Percentiles rank a stretch among this genome's conserved stretches.
phyloP scores from a whole-genome alignment of 2,329 filamentous ascomycete genomes.

The Paramyrothecium sp. region DNA sequence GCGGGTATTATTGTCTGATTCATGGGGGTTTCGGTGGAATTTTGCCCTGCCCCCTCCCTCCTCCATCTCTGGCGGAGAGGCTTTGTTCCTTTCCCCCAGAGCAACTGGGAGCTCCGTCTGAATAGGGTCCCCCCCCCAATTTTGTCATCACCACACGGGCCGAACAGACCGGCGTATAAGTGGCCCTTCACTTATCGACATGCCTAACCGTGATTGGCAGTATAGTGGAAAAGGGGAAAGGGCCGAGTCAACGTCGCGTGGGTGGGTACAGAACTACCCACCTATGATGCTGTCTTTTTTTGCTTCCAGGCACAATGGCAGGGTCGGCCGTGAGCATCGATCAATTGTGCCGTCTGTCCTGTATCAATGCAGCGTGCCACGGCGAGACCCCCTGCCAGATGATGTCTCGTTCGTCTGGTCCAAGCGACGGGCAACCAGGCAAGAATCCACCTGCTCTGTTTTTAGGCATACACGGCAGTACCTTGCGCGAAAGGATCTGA shows the following conservation, averaged over 20 bases:
- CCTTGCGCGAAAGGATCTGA: too few species aligned
- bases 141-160: neutral
- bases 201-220: neutral
- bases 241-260: neutral
- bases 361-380: too few species aligned
- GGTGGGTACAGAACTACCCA: neutral
- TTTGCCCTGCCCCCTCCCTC: neutral
- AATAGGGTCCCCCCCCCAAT: neutral
- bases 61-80: too few species aligned
- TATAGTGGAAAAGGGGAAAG: neutral
- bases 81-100: too few species aligned
- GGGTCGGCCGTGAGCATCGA: too few species aligned
- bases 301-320: neutral
- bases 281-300: neutral
- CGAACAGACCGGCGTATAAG: neutral
- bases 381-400: too few species aligned
- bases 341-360: too few species aligned
- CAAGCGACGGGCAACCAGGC: too few species aligned
- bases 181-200: neutral
- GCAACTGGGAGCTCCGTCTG: neutral
- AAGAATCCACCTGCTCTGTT: too few species aligned
- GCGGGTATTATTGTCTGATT: neutral
- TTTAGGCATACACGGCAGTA: too few species aligned
- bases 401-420: too few species aligned
- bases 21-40: neutral